Evolutionary conservation across 768 basidiomycete species (phyloP).

Genomic region (Lentinula detonsa): DNA sequence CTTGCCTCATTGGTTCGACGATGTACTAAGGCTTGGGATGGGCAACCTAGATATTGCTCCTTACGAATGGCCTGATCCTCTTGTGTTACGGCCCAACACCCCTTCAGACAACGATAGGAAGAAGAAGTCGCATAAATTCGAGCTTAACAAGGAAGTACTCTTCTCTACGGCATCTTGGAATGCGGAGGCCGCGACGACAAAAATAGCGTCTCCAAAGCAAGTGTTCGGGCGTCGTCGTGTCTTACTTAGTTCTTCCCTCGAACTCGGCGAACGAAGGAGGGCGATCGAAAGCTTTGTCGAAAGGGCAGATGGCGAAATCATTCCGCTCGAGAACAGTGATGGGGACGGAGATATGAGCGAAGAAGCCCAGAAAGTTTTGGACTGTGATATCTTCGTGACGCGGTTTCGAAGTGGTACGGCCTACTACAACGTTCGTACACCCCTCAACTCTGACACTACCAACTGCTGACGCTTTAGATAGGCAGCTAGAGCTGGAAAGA

Average conservation of each 20-base stretch:
- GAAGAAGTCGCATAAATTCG: constrained; percentile 24
- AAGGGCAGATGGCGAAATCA: constrained; percentile 50
- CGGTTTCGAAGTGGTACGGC: constrained; percentile 61
- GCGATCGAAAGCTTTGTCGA: constrained; percentile 57
- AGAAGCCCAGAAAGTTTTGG: constrained; percentile 35
- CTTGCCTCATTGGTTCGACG: constrained; percentile 94
- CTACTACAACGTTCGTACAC: constrained; percentile 58
- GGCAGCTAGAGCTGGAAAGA: constrained; percentile 54
- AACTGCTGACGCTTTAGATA: constrained; percentile 19
- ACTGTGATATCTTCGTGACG: constrained; percentile 73
- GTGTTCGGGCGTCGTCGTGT: constrained; percentile 60
- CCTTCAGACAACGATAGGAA: constrained; percentile 12
- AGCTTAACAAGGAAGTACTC: constrained; percentile 25
- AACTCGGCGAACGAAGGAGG: constrained; percentile 40
- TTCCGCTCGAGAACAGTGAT: constrained; percentile 20
- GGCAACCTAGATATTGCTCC: constrained; percentile 42
- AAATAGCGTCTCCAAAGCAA: constrained; percentile 11
- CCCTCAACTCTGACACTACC: neutral
- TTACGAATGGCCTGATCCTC: constrained; percentile 75
- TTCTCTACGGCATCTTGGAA: constrained; percentile 24
- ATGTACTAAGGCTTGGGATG: constrained; percentile 54
- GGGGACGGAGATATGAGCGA: constrained; percentile 23
- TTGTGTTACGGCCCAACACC: constrained; percentile 29
- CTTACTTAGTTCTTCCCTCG: constrained; percentile 55
- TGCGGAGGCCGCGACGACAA: constrained; percentile 13